These are phyloP conservation scores for Trifolium dubium DNA, from an alignment of 306 rosid species.

Conservation along the genomic window DNA sequence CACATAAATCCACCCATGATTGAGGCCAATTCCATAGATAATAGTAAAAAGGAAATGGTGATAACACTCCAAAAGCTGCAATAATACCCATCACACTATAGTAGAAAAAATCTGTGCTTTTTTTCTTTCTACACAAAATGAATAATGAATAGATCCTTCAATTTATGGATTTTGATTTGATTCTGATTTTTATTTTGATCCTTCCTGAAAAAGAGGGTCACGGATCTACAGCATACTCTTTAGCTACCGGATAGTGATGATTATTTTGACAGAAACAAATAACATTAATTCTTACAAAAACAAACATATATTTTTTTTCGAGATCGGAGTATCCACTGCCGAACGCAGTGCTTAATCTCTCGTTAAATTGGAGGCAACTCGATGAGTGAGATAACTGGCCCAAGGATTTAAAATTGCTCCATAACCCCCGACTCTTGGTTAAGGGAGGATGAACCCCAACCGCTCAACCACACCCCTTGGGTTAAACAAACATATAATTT, in stretches of 20 bases:
- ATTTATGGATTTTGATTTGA: neutral
- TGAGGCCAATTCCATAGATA: conserved; percentile 73
- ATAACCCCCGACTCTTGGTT: too few relatives aligned
- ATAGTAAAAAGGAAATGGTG: conserved; percentile 80
- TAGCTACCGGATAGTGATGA: neutral
- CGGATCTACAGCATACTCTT: neutral
- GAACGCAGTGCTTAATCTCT: too few relatives aligned
- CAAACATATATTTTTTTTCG: too few relatives aligned
- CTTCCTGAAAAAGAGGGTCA: neutral
- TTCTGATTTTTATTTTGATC: neutral
- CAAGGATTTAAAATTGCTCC: too few relatives aligned
- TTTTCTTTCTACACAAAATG: neutral
- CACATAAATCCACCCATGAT: conserved; percentile 80
- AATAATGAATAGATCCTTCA: neutral
- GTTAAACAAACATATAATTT: too few relatives aligned
- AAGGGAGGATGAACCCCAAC: too few relatives aligned
- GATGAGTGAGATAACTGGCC: too few relatives aligned
- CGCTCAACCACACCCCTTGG: too few relatives aligned
- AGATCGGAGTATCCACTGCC: too few relatives aligned
- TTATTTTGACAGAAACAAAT: neutral
- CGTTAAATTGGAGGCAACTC: too few relatives aligned
- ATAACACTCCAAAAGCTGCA: conserved; percentile 58
- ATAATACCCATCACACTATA: conserved; percentile 48
- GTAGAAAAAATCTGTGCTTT: neutral
- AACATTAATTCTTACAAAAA: neutral